A percentile compares a stretch with the other conserved stretches of the same genome.
These are phyloP conservation scores for Stellera chamaejasme DNA, from an alignment of 345 rosid species.

Conservation along the genomic window DNA sequence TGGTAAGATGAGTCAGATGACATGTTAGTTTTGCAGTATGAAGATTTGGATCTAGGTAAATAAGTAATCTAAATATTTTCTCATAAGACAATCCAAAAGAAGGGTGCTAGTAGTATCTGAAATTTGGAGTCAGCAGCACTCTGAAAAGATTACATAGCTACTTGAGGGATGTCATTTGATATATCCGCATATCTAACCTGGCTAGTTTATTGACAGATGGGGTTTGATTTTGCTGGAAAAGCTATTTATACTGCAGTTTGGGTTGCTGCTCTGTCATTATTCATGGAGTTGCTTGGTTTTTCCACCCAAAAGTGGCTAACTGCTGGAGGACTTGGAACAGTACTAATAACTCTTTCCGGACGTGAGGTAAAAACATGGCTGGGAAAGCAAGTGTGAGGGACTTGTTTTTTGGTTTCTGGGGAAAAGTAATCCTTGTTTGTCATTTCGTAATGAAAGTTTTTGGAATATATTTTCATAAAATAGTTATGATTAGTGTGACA, in stretches of 20 bases:
- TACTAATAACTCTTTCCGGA: conserved; percentile 94
- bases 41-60: too few relatives aligned
- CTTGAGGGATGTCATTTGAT: not conserved
- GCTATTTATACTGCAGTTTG: conserved; percentile 82
- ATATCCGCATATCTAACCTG: not conserved
- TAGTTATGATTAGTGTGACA: too few relatives aligned
- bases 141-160: not conserved
- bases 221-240: conserved; percentile 87
- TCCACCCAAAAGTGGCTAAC: conserved; percentile 94
- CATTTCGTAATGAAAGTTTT: not conserved
- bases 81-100: too few relatives aligned
- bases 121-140: not conserved
- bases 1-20: too few relatives aligned
- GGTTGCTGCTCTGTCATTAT: conserved; percentile 85
- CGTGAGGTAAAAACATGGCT: conserved; percentile 62
- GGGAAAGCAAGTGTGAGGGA: too few relatives aligned
- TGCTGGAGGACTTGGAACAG: conserved; percentile 98
- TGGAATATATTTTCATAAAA: too few relatives aligned
- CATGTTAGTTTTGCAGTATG: too few relatives aligned
- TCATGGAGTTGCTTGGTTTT: conserved; percentile 93
- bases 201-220: conserved; percentile 59
- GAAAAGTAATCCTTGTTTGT: not conserved
- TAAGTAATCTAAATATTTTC: too few relatives aligned
- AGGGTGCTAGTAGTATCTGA: not conserved
- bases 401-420: conserved; percentile 6